Base-by-base conservation (phyloP, 768 basidiomycete species). In the Kwoniella newhampshirensis region DNA sequence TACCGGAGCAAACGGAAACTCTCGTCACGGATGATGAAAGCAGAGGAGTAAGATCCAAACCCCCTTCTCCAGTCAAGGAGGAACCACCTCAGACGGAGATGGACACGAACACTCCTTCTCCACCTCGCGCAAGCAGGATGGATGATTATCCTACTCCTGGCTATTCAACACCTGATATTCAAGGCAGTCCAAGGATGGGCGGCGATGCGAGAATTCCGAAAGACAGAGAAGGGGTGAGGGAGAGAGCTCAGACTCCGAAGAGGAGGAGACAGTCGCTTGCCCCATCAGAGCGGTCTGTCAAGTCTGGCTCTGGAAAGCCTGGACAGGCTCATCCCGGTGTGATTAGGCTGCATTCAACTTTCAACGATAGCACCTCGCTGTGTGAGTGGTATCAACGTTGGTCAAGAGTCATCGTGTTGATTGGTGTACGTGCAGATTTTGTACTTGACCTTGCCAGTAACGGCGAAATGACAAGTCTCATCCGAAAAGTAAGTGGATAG, bases 401-500 rank as follows among this genome's bases (percentile, higher is more conserved):
- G 6, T 51, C 26, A 15, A 27, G 25, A 37, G 15, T 7, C 7
- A 9, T 5, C 32, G 37, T 52, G 44, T 52, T 59, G 43, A 27
- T 54, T 7, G 54, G 50, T 15, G 26, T 9, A n/a, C 23, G 1
- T 7, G 12, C 51, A 78, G 78, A 80, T 60, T 81, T 80, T 58
- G 80, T 80, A 0, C 69, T 80, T 27, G 80, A 81, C 53, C 61
- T 78, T 17, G 80, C 78, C 0, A 68, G 66, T 20, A 80, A 80
- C 43, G 80, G 80, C 18, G 80, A 81, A 63, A 55, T 81, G 26
- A 63, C 78, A 26, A 67, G 69, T 4, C 70, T 65, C 57, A 76
- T 80, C 59, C 75, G 77, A 44, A 67, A 74, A 63, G 76, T 77
- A 28, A 54, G 68, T 23, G 28, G 35, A 28, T 45, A 40, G 12